phyloP scores from a whole-genome alignment of 257 asterid species.

The Ajuga chamaepitys region DNA sequence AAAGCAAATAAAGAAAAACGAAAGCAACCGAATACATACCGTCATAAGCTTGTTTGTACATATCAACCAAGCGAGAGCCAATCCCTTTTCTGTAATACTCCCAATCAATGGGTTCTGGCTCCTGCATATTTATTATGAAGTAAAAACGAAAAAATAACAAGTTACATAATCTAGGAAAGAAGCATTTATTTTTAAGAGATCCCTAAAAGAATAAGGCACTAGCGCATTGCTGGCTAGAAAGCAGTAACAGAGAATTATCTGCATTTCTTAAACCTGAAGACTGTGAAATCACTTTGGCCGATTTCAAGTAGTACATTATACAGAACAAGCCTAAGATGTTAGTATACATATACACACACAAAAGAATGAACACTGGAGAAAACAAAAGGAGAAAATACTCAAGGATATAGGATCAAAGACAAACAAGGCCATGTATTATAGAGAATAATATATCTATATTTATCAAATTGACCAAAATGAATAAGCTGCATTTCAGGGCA shows the following conservation, averaged over 20 bases:
- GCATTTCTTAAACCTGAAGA: not conserved
- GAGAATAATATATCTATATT: not conserved
- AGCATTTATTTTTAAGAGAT: not conserved
- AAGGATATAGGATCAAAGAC: not conserved
- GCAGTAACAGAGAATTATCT: not conserved
- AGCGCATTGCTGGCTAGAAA: not conserved
- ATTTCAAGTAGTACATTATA: not conserved
- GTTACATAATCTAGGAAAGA: not conserved
- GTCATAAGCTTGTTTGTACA: slow-evolving; percentile 91
- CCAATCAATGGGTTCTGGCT: slow-evolving; percentile 96
- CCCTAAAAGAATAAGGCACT: not conserved
- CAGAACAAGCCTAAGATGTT: not conserved
- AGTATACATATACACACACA: not conserved
- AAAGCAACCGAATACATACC: slow-evolving; percentile 51
- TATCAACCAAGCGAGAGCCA: slow-evolving; percentile 87
- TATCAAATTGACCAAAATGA: not conserved
- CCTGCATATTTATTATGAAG: slow-evolving; percentile 33
- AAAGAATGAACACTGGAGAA: not conserved
- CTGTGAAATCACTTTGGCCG: not conserved
- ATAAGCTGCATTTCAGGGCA: not conserved
- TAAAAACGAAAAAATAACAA: not conserved
- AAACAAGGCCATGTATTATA: not conserved
- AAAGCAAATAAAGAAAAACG: no score
- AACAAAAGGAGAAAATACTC: not conserved
- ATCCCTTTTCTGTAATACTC: slow-evolving; percentile 87